phyloP scores from a whole-genome alignment of 352 stramenopile species.

The Aphanomyces cochlioides region DNA sequence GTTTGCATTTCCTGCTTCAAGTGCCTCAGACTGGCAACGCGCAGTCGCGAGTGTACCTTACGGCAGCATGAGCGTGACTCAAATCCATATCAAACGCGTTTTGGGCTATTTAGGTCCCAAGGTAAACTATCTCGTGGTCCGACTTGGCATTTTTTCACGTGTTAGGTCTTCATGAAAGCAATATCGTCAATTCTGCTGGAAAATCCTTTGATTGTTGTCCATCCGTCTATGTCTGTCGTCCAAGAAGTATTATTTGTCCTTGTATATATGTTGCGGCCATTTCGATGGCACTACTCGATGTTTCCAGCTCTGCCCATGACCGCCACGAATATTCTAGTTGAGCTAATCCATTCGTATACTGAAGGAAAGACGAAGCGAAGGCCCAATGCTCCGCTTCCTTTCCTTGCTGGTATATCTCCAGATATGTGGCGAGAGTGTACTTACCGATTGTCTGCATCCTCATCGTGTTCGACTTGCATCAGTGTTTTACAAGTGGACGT shows the following conservation, averaged over 20 bases:
- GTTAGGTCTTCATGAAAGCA: conserved; percentile 57
- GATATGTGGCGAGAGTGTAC: conserved; percentile 25
- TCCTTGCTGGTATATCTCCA: conserved; percentile 13
- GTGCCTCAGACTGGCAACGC: background rate
- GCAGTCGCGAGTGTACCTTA: background rate
- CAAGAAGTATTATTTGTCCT: conserved; percentile 70
- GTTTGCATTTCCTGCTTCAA: background rate
- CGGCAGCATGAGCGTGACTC: background rate
- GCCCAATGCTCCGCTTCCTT: background rate
- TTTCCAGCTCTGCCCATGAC: conserved; percentile 68
- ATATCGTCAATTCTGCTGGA: conserved; percentile 66
- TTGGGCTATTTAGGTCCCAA: conserved; percentile 66
- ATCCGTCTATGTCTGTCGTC: conserved; percentile 65
- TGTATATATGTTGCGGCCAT: conserved; percentile 69
- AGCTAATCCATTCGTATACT: conserved; percentile 55
- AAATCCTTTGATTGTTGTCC: conserved; percentile 67
- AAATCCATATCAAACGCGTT: conserved; percentile 34
- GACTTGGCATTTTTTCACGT: background rate
- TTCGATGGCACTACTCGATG: conserved; percentile 76
- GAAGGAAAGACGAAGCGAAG: conserved; percentile 31
- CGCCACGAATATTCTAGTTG: conserved; percentile 66
- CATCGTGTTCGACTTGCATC: conserved; percentile 13
- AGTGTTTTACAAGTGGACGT: conserved; percentile 26
- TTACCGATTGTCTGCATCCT: conserved; percentile 14
- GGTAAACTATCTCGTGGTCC: conserved; percentile 2